phyloP scores from a whole-genome alignment of 495 filamentous ascomycete species.

The Physcia stellaris region DNA sequence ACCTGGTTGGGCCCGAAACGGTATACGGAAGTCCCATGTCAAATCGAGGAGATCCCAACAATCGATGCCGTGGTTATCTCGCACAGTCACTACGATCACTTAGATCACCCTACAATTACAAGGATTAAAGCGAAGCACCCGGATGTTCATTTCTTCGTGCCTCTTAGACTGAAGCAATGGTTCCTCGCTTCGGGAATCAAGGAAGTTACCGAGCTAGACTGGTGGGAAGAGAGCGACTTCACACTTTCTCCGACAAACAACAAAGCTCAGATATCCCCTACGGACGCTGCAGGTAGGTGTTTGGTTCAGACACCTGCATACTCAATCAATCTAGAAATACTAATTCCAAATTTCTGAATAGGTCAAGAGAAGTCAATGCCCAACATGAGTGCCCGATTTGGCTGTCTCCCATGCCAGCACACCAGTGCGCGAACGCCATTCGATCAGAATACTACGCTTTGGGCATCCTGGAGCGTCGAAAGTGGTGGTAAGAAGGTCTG shows the following conservation, averaged over 20 bases:
- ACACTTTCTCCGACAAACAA: conserved; percentile 35
- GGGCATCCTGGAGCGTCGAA: conserved; percentile 73
- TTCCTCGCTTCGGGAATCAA: conserved; percentile 53
- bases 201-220: conserved; percentile 81
- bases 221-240: conserved; percentile 82
- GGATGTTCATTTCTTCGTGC: conserved; percentile 76
- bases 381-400: conserved; percentile 61
- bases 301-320: no score
- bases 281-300: conserved; percentile 7
- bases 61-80: conserved; percentile 86
- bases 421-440: conserved; percentile 50
- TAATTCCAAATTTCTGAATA: no score
- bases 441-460: conserved; percentile 65
- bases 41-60: conserved; percentile 63
- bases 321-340: no score
- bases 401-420: conserved; percentile 81
- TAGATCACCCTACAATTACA: conserved; percentile 60
- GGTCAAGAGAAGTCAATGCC: no score
- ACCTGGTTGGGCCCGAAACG: conserved; percentile 61
- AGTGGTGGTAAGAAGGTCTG: conserved; percentile 63
- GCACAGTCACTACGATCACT: conserved; percentile 90
- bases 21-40: conserved; percentile 66
- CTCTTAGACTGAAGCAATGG: conserved; percentile 80
- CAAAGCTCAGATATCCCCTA: conserved; percentile 6
- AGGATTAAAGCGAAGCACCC: conserved; percentile 61